Evolutionary conservation across 164 flowering plant genomes (phyloP).

Genomic region (Brasenia schreberi): DNA sequence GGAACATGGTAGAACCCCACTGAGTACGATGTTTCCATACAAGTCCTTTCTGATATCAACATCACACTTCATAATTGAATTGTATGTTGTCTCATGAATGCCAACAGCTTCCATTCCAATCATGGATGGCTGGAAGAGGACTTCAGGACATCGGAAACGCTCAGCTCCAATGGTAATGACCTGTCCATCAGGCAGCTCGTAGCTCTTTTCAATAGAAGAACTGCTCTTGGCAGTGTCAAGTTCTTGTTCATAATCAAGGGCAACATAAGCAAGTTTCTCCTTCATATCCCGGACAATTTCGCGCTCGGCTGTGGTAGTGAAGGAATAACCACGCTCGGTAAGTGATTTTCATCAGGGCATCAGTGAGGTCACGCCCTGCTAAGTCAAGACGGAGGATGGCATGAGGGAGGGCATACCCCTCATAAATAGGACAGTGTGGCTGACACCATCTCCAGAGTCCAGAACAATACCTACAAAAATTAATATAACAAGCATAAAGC

Average conservation of each 20-base stretch:
- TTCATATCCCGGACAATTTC: conserved; percentile 15
- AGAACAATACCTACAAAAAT: conserved; percentile 12
- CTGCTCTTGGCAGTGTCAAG: conserved; percentile 14
- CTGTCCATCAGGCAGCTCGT: conserved; percentile 14
- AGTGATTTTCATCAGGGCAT: conserved; percentile 12
- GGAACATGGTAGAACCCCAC: conserved; percentile 19
- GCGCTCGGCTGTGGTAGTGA: conserved; percentile 13
- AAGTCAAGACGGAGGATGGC: conserved; percentile 13
- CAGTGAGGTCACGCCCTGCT: conserved; percentile 12
- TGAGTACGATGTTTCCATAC: conserved; percentile 21
- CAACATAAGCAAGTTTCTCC: conserved; percentile 14
- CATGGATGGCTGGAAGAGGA: conserved; percentile 19
- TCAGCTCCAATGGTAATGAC: conserved; percentile 14
- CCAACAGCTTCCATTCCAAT: conserved; percentile 22
- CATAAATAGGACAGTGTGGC: conserved; percentile 17
- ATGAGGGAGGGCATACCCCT: conserved; percentile 16
- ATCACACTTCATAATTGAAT: conserved; percentile 22
- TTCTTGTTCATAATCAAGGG: conserved; percentile 15
- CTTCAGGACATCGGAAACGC: conserved; percentile 17
- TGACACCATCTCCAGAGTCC: conserved; percentile 18
- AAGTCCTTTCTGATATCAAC: conserved; percentile 20
- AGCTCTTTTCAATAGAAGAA: conserved; percentile 13
- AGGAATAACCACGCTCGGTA: conserved; percentile 10
- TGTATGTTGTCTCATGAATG: conserved; percentile 18
- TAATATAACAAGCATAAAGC: not conserved